Percentiles rank a stretch among this genome's conserved stretches.
Evolutionary conservation across 2,329 filamentous ascomycete genomes (phyloP).

Genomic region (Colletotrichum sp.): DNA sequence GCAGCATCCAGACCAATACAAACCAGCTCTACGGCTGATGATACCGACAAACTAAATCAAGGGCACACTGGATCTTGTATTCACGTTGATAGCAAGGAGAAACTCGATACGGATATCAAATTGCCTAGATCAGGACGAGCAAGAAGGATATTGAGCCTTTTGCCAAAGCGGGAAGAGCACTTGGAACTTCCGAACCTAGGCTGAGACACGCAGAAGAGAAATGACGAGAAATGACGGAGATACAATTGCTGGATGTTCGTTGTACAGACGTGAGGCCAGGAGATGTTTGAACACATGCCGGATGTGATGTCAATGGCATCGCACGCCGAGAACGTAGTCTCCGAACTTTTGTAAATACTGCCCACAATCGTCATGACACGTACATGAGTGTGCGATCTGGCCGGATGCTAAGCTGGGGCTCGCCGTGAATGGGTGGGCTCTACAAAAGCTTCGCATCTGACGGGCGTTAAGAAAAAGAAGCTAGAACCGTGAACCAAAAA

Average conservation of each 20-base stretch:
- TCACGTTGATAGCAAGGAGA: neutral
- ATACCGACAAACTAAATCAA: too few species aligned
- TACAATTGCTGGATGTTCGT: neutral
- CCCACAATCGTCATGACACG: too few species aligned
- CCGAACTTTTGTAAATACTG: rapidly evolving
- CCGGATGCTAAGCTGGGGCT: too few species aligned
- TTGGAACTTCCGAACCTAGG: neutral
- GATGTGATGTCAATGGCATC: neutral
- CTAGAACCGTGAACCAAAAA: too few species aligned
- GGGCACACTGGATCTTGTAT: rapidly evolving
- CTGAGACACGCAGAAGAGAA: neutral
- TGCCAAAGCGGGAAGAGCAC: neutral
- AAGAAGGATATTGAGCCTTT: neutral
- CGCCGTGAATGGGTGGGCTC: rapidly evolving
- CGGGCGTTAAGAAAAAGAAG: too few species aligned
- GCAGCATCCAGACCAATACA: neutral
- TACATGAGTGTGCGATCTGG: too few species aligned
- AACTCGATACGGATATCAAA: neutral
- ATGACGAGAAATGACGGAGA: neutral
- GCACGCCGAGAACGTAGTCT: neutral
- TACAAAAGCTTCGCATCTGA: too few species aligned
- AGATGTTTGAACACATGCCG: neutral
- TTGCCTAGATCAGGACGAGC: rapidly evolving
- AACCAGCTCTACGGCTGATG: too few species aligned
- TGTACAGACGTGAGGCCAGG: neutral